phyloP scores from a whole-genome alignment of 805 yeast species.

The Suhomyces prunicola region DNA sequence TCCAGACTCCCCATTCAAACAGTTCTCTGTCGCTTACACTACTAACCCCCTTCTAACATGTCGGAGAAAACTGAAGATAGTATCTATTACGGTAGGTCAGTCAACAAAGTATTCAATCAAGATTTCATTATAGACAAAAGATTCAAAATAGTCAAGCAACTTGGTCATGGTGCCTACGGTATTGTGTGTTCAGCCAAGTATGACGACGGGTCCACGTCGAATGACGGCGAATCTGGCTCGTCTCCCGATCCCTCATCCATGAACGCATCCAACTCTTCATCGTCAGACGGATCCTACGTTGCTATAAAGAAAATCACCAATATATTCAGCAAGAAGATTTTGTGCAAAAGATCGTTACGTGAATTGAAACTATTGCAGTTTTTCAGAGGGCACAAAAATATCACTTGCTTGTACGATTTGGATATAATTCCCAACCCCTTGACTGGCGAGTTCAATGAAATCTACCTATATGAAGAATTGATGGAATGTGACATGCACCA shows the following conservation, averaged over 20 bases:
- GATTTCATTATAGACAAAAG: constrained; percentile 89
- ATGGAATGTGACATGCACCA: constrained; percentile 99
- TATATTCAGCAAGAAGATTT: constrained; percentile 83
- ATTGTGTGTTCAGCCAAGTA: constrained; percentile 93
- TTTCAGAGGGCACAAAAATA: constrained; percentile 94
- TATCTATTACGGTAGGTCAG: constrained; percentile 30
- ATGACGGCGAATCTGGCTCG: not conserved
- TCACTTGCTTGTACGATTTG: constrained; percentile 90
- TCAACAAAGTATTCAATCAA: constrained; percentile 58
- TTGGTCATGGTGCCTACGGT: constrained; percentile 98
- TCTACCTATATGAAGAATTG: constrained; percentile 89
- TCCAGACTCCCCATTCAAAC: not conserved
- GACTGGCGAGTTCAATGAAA: constrained; percentile 75
- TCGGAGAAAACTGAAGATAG: constrained; percentile 1
- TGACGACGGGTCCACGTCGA: constrained; percentile 57
- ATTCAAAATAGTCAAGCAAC: constrained; percentile 84
- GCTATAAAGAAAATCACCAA: constrained; percentile 97
- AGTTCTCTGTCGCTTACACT: too few species aligned
- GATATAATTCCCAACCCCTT: constrained; percentile 75
- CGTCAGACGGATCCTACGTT: constrained; percentile 46
- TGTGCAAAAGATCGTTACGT: constrained; percentile 87
- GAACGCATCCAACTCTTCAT: constrained; percentile 9
- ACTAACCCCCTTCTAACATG: not conserved
- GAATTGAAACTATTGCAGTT: constrained; percentile 88
- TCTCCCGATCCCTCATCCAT: constrained; percentile 1